Evolutionary conservation across 2,329 filamentous ascomycete species (phyloP), one percentile per base, ranked within the genome.

Genomic region (Fusarium multiceps): DNA sequence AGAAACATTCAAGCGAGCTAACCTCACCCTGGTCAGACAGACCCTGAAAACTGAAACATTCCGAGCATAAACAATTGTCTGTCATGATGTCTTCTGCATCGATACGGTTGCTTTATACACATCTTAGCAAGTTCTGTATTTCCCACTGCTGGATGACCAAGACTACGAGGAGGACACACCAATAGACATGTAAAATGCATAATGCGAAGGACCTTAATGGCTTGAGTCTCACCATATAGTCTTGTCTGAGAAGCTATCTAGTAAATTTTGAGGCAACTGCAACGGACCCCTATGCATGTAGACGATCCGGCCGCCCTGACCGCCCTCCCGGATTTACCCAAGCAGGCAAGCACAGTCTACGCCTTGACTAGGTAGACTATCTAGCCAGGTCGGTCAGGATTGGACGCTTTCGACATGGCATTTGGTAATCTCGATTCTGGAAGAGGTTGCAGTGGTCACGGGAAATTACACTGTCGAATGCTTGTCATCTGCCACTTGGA

Each of bases 251-350:
- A 11, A n/a, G 30, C 6, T 8, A 20, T 18, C 18, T 9, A 28
- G 9, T 28, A 12, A 27, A 5, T 25, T 53, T 28, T 41, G 47
- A 50, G 34, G n/a, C n/a, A 25, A 53, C 25, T 27, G 21, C 23
- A 13, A 37, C 51, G 28, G 55, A 50, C 48, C 41, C 47, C 45
- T 59, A 74, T 74, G 67, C 65, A 69, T 53, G 51, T 70, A 67
- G 34, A 55, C 64, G 58, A 62, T 59, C 56, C 59, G 65, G 68
- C n/a, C 50, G 16, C 55, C 58, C 48, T 72, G 70, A 73, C 72
- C 72, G 72, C 72, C 60, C 57, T 60, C 34, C 70, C 65, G 63
- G 56, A 59, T 66, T 66, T 72, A 66, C 49, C 70, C 63, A 73
- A 27, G 8, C 25, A 25, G 23, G 23, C 23, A 57, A 28, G 59